Evolutionary conservation across 2,329 filamentous ascomycete species (phyloP), one percentile per base, ranked within the genome.

Genomic region (Ophiocordyceps sinensis): DNA sequence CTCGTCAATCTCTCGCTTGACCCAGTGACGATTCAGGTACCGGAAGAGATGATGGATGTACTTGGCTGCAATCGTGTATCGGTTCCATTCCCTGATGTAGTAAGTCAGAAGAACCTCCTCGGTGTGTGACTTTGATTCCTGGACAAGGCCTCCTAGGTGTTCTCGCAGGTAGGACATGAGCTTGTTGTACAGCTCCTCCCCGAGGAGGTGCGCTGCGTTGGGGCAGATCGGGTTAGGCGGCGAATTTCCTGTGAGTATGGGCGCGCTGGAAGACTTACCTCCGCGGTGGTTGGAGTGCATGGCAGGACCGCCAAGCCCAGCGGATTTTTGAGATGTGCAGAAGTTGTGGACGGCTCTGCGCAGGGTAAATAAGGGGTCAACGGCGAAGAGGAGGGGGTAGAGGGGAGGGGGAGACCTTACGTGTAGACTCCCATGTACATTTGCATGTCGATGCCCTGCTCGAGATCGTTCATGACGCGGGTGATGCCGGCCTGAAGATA

Each of bases 341-440:
- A 98, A 98, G 67, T 98, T 95, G 67, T 98, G 91, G 39, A 98
- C 91, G 45, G 88, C 87, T 41, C 73, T 88, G 59, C 42, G 39
- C 37, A 37, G 32, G 17, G 38, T 51, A 28, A 38, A 19, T 31
- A 36, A 26, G 19, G 12, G 19, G 21, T 36, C 35, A 41, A 5
- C 8, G 41, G 4, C 26, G 17, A 36, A 34, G 31, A 36, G 12
- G n/a, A 10, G 36, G 17, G 19, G 42, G 41, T n/a, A n/a, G 30
- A 9, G n/a, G 30, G 51, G 19, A 29, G 15, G 37, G 26, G 26
- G 11, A 30, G 4, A 11, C 15, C 53, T 40, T 58, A 86, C 82
- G 89, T 95, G 65, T 96, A 96, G 45, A 95, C 79, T 43, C 85
- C 86, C 89, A 96, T 95, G 65, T 96, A 96, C 71, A 85, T 89